These are phyloP conservation scores for Solanum virginianum DNA, from an alignment of 257 asterid genomes.

Conservation along the genomic window DNA sequence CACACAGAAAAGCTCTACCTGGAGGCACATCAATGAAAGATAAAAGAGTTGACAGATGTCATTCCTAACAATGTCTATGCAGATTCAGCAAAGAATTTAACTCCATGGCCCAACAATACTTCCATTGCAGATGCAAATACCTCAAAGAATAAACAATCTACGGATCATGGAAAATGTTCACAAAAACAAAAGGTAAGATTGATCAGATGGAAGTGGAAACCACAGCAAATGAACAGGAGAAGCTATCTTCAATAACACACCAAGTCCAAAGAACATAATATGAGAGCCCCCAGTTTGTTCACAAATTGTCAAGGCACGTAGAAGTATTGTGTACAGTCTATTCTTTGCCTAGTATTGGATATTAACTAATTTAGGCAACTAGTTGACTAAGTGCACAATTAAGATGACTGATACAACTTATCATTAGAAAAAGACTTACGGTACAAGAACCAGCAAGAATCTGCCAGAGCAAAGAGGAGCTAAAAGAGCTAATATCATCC, in stretches of 20 bases:
- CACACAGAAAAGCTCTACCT: slow-evolving; percentile 98
- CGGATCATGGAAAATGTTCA: background rate
- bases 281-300: background rate
- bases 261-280: background rate
- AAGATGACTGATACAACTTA: background rate
- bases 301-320: background rate
- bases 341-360: background rate
- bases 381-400: background rate
- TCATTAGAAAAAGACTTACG: background rate
- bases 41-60: background rate
- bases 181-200: background rate
- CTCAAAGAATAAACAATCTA: background rate
- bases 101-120: background rate
- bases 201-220: background rate
- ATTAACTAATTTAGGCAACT: background rate
- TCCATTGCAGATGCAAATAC: background rate
- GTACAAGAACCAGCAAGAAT: background rate
- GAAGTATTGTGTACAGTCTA: background rate
- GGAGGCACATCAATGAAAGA: slow-evolving; percentile 16
- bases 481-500: background rate
- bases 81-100: background rate
- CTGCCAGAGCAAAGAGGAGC: background rate
- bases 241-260: background rate
- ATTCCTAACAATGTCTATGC: background rate
- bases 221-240: background rate